phyloP scores from a whole-genome alignment of 2,329 filamentous ascomycete species.

The Phaeosphaeria sp. region DNA sequence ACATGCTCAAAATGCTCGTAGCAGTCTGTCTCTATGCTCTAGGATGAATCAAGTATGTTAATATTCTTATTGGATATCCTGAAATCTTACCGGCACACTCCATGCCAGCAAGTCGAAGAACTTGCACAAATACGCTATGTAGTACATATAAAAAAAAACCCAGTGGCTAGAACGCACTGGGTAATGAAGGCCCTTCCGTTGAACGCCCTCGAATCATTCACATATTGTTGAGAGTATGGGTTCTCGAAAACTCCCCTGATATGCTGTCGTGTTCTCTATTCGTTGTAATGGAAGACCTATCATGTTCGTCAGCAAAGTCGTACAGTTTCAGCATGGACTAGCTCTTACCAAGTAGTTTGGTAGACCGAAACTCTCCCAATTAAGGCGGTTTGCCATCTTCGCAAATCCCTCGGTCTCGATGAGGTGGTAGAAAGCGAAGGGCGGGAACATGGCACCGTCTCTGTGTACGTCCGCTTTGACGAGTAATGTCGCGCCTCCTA shows the following conservation, averaged over 20 bases:
- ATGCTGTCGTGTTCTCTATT: constrained; percentile 57
- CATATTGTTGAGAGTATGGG: constrained; percentile 1
- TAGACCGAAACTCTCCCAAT: constrained; percentile 85
- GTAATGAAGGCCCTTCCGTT: constrained; percentile 8
- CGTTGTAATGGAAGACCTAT: constrained; percentile 89
- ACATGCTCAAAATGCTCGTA: neutral
- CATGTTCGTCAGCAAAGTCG: constrained; percentile 2
- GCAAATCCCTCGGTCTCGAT: constrained; percentile 99
- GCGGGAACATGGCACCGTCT: constrained; percentile 97
- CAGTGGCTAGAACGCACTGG: constrained; percentile 2
- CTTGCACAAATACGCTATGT: constrained; percentile 4
- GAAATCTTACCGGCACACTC: constrained; percentile 6
- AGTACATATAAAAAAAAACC: constrained; percentile 8
- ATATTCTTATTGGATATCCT: constrained; percentile 8
- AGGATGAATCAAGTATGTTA: neutral
- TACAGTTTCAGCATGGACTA: too few species aligned
- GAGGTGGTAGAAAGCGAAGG: constrained; percentile 94
- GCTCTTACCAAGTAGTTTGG: constrained; percentile 90
- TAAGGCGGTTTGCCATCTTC: constrained; percentile 90
- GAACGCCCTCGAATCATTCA: constrained; percentile 40
- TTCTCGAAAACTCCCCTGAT: constrained; percentile 6
- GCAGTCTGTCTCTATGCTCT: neutral
- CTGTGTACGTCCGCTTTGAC: constrained; percentile 97
- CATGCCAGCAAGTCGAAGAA: constrained; percentile 13
- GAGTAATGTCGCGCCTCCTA: constrained; percentile 88